These are phyloP conservation scores for Beta vulgaris DNA, from an alignment of 148 eudicot species.

Conservation along the genomic window DNA sequence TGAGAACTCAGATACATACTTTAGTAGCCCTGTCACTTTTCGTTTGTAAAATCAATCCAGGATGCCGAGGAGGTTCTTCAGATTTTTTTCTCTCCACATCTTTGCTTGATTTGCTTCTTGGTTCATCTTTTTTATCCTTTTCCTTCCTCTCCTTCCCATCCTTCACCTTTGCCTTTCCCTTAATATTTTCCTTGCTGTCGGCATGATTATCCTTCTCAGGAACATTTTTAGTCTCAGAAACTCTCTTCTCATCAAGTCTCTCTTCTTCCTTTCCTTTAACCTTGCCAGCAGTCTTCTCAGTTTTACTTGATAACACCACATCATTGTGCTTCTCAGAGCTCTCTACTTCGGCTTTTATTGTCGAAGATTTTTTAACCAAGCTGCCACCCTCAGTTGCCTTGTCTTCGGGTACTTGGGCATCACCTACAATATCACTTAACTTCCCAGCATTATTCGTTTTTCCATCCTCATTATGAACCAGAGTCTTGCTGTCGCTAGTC, in stretches of 20 bases:
- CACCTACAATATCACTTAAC: constrained; percentile 26
- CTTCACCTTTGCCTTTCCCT: constrained; percentile 44
- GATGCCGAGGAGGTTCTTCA: constrained; percentile 83
- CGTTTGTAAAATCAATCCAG: constrained; percentile 73
- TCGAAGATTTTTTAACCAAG: constrained; percentile 26
- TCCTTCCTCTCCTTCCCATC: constrained; percentile 59
- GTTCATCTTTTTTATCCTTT: constrained; percentile 52
- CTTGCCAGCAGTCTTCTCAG: constrained; percentile 35
- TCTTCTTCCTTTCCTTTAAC: constrained; percentile 37
- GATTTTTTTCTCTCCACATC: constrained; percentile 56
- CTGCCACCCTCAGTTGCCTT: constrained; percentile 26
- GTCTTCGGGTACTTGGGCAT: constrained; percentile 22
- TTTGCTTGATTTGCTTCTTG: constrained; percentile 48
- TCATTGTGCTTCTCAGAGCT: constrained; percentile 33
- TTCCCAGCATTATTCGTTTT: constrained; percentile 30
- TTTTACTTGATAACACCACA: constrained; percentile 29
- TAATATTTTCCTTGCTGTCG: constrained; percentile 42
- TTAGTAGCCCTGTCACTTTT: constrained; percentile 55
- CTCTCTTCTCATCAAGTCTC: constrained; percentile 34
- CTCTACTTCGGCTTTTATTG: constrained; percentile 21
- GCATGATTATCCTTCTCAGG: constrained; percentile 36
- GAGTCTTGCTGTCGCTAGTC: constrained; percentile 29
- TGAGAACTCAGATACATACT: constrained; percentile 41
- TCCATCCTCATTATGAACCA: constrained; percentile 29
- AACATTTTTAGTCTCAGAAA: constrained; percentile 34